Percentiles rank a stretch among this genome's conserved stretches.
Evolutionary conservation across 345 rosid species (phyloP).

Genomic region (Gossypium thurberi): DNA sequence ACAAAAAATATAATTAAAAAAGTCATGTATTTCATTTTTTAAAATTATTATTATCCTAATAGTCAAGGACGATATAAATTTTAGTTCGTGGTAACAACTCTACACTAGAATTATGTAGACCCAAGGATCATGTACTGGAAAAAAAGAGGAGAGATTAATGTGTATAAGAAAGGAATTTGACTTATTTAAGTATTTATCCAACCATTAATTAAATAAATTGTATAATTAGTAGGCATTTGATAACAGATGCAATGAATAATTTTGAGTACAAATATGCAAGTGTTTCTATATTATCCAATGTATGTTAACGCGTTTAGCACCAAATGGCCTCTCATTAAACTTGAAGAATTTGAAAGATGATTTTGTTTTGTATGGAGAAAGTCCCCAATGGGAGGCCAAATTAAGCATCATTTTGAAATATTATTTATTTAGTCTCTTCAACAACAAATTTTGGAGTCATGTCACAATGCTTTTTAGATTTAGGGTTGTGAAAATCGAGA

Average conservation of each 20-base stretch:
- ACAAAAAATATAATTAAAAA: no score
- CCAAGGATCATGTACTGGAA: background rate
- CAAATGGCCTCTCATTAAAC: background rate
- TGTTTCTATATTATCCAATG: background rate
- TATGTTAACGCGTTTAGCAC: constrained; percentile 7
- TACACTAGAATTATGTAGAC: no score
- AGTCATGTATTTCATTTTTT: no score
- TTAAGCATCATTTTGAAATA: background rate
- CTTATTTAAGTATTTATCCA: background rate
- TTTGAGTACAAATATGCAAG: background rate
- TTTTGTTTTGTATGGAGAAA: constrained; percentile 10
- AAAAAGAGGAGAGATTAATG: background rate
- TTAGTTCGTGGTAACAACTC: no score
- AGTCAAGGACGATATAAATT: no score
- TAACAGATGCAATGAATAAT: background rate
- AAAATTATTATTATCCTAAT: no score
- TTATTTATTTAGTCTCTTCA: background rate
- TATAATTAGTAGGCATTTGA: background rate
- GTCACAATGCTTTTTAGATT: background rate
- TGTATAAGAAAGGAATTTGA: constrained; percentile 6
- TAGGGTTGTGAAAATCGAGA: no score
- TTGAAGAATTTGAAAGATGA: background rate
- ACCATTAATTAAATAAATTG: background rate
- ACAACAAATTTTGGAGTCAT: background rate
- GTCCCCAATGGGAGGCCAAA: background rate